Percentiles rank a stretch among this genome's conserved stretches.
Conservation (phyloP, 2,329 filamentous ascomycete genomes). For the Ophiostoma fasciatum region DNA sequence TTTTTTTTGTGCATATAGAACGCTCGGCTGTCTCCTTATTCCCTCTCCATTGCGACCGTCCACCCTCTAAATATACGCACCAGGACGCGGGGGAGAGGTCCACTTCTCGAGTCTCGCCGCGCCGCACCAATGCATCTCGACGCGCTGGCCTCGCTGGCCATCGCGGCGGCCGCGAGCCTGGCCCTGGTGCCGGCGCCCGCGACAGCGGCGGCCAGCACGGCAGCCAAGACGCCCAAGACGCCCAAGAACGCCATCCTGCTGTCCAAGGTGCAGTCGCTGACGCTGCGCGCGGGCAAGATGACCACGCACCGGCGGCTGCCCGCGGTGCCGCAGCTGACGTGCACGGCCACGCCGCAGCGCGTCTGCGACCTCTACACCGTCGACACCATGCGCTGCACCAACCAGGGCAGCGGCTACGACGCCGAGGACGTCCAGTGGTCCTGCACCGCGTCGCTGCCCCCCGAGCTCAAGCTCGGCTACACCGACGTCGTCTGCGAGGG, state of each 20-base stretch:
- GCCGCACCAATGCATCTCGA: conserved; percentile 6
- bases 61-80: too few relatives aligned
- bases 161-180: neutral
- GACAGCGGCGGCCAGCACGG: conserved; percentile 3
- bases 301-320: conserved; percentile 65
- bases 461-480: conserved; percentile 54
- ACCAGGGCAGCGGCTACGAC: conserved; percentile 68
- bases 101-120: too few relatives aligned
- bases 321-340: conserved; percentile 65
- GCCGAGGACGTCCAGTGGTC: conserved; percentile 80
- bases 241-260: conserved; percentile 40
- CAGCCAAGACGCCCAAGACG: conserved; percentile 14
- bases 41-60: too few relatives aligned
- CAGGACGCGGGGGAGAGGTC: too few relatives aligned
- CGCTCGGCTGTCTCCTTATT: too few relatives aligned
- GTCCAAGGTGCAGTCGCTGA: conserved; percentile 57
- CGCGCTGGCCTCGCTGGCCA: conserved; percentile 1
- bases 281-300: conserved; percentile 48
- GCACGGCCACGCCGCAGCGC: conserved; percentile 46
- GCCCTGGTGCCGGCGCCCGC: neutral
- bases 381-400: conserved; percentile 79
- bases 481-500: conserved; percentile 93
- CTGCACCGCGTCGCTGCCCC: conserved; percentile 50
- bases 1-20: too few relatives aligned
- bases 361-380: conserved; percentile 57